These are phyloP conservation scores for Allantophomopsis cytisporea DNA, from an alignment of 2,329 filamentous ascomycete species.

Conservation along the genomic window DNA sequence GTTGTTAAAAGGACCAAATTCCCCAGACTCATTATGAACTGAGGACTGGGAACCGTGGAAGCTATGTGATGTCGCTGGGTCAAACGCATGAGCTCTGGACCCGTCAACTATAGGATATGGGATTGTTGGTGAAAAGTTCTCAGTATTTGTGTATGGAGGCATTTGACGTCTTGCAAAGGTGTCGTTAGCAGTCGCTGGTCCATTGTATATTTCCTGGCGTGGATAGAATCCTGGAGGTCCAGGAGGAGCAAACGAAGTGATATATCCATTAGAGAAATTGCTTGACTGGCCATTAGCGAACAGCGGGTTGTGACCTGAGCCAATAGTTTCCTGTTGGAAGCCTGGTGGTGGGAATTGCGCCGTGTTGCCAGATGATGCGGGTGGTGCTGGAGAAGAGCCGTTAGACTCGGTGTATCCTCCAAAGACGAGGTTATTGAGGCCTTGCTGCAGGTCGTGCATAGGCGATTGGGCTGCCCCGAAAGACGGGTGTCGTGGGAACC, in stretches of 20 bases:
- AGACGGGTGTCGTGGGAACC: slow-evolving; percentile 7
- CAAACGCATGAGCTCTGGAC: slow-evolving; percentile 20
- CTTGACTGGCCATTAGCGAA: slow-evolving; percentile 13
- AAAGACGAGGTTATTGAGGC: slow-evolving; percentile 42
- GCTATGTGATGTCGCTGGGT: slow-evolving; percentile 43
- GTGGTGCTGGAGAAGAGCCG: slow-evolving; percentile 41
- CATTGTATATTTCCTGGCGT: slow-evolving; percentile 10
- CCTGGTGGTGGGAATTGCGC: slow-evolving; percentile 15
- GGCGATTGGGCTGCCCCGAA: slow-evolving; percentile 15
- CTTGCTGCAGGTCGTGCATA: slow-evolving; percentile 37
- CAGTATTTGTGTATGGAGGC: slow-evolving; percentile 16
- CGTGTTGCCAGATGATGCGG: slow-evolving; percentile 30
- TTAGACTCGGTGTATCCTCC: slow-evolving; percentile 39
- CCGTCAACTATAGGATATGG: slow-evolving; percentile 12
- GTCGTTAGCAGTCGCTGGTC: slow-evolving; percentile 7
- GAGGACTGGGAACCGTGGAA: slow-evolving; percentile 49
- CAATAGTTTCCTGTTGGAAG: slow-evolving; percentile 3
- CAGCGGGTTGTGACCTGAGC: slow-evolving; percentile 7
- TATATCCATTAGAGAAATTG: slow-evolving; percentile 13
- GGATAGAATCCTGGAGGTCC: slow-evolving; percentile 11
- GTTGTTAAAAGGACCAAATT: slow-evolving; percentile 13
- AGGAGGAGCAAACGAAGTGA: slow-evolving; percentile 11
- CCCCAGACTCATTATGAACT: slow-evolving; percentile 19
- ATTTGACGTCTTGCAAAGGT: slow-evolving; percentile 13
- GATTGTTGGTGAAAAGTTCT: slow-evolving; percentile 19